Base-by-base conservation (phyloP, 1,284 basidiomycete species). In the Melampsora allii-populina region DNA sequence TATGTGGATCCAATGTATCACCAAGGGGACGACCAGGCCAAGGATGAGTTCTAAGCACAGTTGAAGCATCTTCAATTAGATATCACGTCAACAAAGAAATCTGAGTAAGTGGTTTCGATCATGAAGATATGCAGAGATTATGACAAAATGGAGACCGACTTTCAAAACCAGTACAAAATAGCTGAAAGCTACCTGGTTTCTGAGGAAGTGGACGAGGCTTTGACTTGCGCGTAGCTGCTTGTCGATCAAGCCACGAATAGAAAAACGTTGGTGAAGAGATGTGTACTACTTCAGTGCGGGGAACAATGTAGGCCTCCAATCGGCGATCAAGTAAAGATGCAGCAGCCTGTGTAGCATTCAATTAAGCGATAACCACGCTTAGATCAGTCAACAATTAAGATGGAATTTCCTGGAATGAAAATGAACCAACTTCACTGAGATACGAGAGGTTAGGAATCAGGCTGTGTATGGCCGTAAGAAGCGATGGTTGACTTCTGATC, bases 161-260 rank as follows among this genome's bases (percentile, higher is more conserved):
- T 83, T 88, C 86, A 79, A 86, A 95, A 17, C 92, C 92, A 76
- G 90, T 86, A 78, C 94, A 83, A 82, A 95, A 95, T 72, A 87
- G 87, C 79, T 96, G 92, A 86, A 93, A 89, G 78, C 90, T 92
- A 1, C 93, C 93, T 56, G 93, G 88, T 83, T 94, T 94, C 72
- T 89, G 89, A 27, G 90, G 91, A 21, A 93, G 81, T 2, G 85
- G 85, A 24, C 63, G 48, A 21, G 50, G 50, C 24, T 60, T 66
- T 17, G 17, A 89, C 89, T 79, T 92, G 86, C 88, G 80, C 83
- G 89, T 89, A 83, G 76, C 78, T 5, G 74, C 67, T 19, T 77
- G 61, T 7, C 77, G 73, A 78, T 93, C 91, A 53, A 92, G 83
- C 90, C 91, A 94, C 80, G 91, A 90, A 78, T 93, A 94, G 81